A percentile compares a stretch with the other conserved stretches of the same genome.
These are phyloP conservation scores for Tieghemostelium lacteum DNA, from an alignment of 78 protist species.

Conservation along the genomic window DNA sequence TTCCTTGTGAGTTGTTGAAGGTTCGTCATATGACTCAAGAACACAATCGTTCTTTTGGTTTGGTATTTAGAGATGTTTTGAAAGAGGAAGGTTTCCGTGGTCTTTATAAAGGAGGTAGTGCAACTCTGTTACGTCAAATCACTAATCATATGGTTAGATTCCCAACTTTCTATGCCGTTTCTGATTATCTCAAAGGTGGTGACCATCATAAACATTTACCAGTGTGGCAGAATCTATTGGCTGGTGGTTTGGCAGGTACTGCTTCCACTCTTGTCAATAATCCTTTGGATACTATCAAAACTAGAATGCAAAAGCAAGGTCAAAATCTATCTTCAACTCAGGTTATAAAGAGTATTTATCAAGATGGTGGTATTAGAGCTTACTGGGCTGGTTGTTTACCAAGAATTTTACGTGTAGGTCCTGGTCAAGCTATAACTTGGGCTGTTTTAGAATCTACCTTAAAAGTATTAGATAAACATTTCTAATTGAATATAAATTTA, in stretches of 20 bases:
- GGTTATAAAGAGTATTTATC: conserved; percentile 33
- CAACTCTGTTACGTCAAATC: conserved; percentile 68
- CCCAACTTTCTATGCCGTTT: conserved; percentile 55
- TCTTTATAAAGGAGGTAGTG: conserved; percentile 78
- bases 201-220: conserved; percentile 56
- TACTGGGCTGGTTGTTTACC: conserved; percentile 74
- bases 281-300: conserved; percentile 72
- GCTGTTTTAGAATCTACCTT: conserved; percentile 73
- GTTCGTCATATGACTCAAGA: conserved; percentile 81
- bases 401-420: conserved; percentile 13
- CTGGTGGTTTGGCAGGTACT: conserved; percentile 73
- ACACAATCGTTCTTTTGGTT: conserved; percentile 35
- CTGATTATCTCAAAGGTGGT: conserved; percentile 70
- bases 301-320: conserved; percentile 80
- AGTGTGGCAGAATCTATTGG: conserved; percentile 64
- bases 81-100: conserved; percentile 63
- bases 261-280: conserved; percentile 53
- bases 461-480: no score
- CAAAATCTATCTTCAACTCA: conserved; percentile 58
- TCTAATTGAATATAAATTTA: no score
- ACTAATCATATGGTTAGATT: conserved; percentile 75
- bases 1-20: conserved; percentile 74
- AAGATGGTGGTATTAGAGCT: conserved; percentile 53
- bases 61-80: conserved; percentile 33
- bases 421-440: conserved; percentile 73